Evolutionary conservation across 2,329 filamentous ascomycete species (phyloP), one percentile per base, ranked within the genome.

Genomic region (Fusarium sp.): DNA sequence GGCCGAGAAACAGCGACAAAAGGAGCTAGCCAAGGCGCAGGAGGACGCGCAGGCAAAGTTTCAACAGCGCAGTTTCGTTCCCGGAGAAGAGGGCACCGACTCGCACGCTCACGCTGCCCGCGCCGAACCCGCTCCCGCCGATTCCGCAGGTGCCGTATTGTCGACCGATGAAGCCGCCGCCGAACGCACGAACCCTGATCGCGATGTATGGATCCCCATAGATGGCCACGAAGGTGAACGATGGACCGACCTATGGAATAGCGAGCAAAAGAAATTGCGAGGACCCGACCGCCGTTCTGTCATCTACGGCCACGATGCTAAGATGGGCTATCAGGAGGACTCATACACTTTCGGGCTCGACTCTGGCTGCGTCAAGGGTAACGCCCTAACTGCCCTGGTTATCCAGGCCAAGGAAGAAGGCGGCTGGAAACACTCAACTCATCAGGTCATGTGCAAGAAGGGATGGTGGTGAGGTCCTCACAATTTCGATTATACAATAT

Each of bases 281-380:
- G 70, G 78, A 34, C 54, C 70, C 18, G 74, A 82, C 36, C 85
- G 88, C 15, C 89, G 86, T 45, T 94, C 93, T 2, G 92, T 97
- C 45, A 87, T 97, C 65, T 98, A 97, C 82, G 95, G 95, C 10
- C 96, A 98, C 80, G 94, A 98, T 80, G 89, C 94, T 28, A 91
- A 91, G 77, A 84, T 84, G 6, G 95, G 94, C 0, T 87, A 97
- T 56, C 79, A 77, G 38, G 75, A 86, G 67, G 78, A 89, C 56
- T 86, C 88, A 55, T 97, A 94, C 82, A 93, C 92, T 8, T 94
- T 95, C 78, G 96, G 96, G 1, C 85, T 98, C 52, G 96, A 98
- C 82, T 93, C 93, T 1, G 92, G 91, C 0, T 98, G 96, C 80
- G 90, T 94, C 7, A 89, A 89, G 71, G 95, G 95, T 17, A 91